phyloP scores from a whole-genome alignment of 805 yeast species.

The Candida methanosorbosa region DNA sequence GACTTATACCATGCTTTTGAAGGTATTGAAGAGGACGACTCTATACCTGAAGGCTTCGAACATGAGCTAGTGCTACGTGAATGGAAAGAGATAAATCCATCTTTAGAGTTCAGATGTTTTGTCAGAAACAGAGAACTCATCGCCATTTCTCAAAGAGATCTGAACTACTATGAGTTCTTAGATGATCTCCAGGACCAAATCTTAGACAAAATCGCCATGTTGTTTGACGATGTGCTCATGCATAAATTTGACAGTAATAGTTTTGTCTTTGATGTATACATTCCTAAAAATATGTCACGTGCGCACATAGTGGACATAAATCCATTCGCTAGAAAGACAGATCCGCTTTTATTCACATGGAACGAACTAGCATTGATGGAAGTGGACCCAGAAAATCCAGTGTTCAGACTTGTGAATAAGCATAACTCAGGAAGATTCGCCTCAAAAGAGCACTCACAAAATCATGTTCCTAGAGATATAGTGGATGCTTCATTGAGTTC shows the following conservation, averaged over 20 bases:
- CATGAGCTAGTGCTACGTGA: constrained; percentile 69
- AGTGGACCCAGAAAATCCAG: constrained; percentile 29
- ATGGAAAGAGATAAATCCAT: constrained; percentile 82
- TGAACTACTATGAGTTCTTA: constrained; percentile 72
- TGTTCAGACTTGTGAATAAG: constrained; percentile 58
- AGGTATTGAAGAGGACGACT: constrained; percentile 22
- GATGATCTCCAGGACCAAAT: constrained; percentile 41
- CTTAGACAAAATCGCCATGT: constrained; percentile 37
- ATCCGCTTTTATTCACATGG: constrained; percentile 77
- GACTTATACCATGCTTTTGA: constrained; percentile 72
- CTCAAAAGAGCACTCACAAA: constrained; percentile 76
- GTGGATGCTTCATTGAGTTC: constrained; percentile 75
- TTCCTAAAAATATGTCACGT: constrained; percentile 64
- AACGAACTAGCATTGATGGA: constrained; percentile 47
- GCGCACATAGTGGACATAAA: constrained; percentile 78
- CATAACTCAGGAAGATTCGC: constrained; percentile 72
- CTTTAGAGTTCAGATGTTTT: constrained; percentile 86
- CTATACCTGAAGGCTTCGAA: constrained; percentile 17
- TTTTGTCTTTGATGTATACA: constrained; percentile 73
- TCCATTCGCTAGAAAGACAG: constrained; percentile 75
- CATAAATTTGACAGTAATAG: constrained; percentile 43
- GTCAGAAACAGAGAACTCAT: constrained; percentile 54
- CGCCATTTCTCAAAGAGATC: constrained; percentile 80
- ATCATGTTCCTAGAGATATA: constrained; percentile 85
- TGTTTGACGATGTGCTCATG: constrained; percentile 40